Evolutionary conservation across 139 green algal genomes (phyloP).

Genomic region (Zygnema cylindricum): DNA sequence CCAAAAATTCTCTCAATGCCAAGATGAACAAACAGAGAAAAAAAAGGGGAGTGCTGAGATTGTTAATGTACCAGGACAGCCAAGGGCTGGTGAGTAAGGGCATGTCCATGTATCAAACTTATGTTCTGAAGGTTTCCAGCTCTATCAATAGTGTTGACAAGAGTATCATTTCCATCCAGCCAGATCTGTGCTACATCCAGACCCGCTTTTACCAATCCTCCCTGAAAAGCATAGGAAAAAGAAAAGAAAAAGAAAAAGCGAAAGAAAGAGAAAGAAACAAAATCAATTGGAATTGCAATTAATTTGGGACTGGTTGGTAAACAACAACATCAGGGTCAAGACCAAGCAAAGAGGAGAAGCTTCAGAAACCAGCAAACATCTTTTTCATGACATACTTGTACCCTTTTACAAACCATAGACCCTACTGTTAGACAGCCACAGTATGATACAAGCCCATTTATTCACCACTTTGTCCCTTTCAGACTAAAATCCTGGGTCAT

Average conservation of each 20-base stretch:
- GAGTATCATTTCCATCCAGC: conserved; percentile 63
- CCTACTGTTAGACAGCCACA: too few relatives aligned
- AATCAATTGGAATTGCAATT: conserved; percentile 5
- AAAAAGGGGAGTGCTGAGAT: too few relatives aligned
- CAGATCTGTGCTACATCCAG: conserved; percentile 78
- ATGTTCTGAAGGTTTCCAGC: conserved; percentile 33
- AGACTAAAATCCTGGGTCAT: too few relatives aligned
- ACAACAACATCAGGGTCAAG: too few relatives aligned
- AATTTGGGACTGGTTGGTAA: too few relatives aligned
- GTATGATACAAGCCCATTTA: too few relatives aligned
- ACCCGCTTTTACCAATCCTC: conserved; percentile 81
- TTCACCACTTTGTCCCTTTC: not conserved
- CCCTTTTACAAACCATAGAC: too few relatives aligned
- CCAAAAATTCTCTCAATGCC: too few relatives aligned
- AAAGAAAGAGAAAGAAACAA: conserved; percentile 33
- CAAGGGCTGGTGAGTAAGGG: conserved; percentile 70
- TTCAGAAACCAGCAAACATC: too few relatives aligned
- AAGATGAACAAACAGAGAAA: too few relatives aligned
- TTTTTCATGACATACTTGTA: too few relatives aligned
- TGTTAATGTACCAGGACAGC: conserved; percentile 80
- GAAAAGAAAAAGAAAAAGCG: conserved; percentile 27
- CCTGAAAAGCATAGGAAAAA: conserved; percentile 61
- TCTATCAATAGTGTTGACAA: conserved; percentile 63
- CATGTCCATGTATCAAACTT: not conserved
- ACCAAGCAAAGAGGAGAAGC: too few relatives aligned